A percentile compares a stretch with the other conserved stretches of the same genome.
phyloP scores from a whole-genome alignment of 345 rosid species.

The Hibiscus syriacus region DNA sequence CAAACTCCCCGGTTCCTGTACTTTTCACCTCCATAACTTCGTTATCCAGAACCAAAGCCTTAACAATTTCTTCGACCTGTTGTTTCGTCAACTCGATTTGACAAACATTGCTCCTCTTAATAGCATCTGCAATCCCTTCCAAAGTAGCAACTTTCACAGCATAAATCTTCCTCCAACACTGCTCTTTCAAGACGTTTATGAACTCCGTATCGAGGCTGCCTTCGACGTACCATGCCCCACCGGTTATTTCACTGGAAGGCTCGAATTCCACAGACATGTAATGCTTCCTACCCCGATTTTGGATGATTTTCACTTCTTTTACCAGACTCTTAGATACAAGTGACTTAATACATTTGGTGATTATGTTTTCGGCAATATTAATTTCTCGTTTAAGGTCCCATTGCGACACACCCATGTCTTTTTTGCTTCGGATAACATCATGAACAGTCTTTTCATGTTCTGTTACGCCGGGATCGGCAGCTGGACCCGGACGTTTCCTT shows the following conservation, averaged over 20 bases:
- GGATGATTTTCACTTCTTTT: slow-evolving; percentile 48
- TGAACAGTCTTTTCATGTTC: slow-evolving; percentile 45
- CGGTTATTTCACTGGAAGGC: slow-evolving; percentile 60
- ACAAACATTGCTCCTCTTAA: slow-evolving; percentile 29
- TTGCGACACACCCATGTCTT: slow-evolving; percentile 53
- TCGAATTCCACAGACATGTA: slow-evolving; percentile 53
- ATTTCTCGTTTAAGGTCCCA: slow-evolving; percentile 45
- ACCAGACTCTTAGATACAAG: neutral
- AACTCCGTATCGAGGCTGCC: slow-evolving; percentile 47
- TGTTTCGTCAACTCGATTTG: slow-evolving; percentile 25
- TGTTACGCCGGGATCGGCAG: slow-evolving; percentile 25
- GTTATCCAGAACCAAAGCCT: slow-evolving; percentile 62
- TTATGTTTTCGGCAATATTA: slow-evolving; percentile 21
- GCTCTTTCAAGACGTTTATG: slow-evolving; percentile 32
- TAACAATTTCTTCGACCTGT: slow-evolving; percentile 53
- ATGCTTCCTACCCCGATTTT: slow-evolving; percentile 48
- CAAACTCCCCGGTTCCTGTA: slow-evolving; percentile 49
- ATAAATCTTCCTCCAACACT: slow-evolving; percentile 30
- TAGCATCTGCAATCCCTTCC: slow-evolving; percentile 31
- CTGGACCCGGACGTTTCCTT: slow-evolving; percentile 45
- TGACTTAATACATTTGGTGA: slow-evolving; percentile 22
- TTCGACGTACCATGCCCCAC: slow-evolving; percentile 69
- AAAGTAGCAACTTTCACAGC: slow-evolving; percentile 37
- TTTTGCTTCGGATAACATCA: slow-evolving; percentile 38
- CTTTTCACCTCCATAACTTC: slow-evolving; percentile 54